Evolutionary conservation across 169 alveolate species (phyloP), one percentile per base, ranked within the genome.

Genomic region (Plasmodium coatneyi): DNA sequence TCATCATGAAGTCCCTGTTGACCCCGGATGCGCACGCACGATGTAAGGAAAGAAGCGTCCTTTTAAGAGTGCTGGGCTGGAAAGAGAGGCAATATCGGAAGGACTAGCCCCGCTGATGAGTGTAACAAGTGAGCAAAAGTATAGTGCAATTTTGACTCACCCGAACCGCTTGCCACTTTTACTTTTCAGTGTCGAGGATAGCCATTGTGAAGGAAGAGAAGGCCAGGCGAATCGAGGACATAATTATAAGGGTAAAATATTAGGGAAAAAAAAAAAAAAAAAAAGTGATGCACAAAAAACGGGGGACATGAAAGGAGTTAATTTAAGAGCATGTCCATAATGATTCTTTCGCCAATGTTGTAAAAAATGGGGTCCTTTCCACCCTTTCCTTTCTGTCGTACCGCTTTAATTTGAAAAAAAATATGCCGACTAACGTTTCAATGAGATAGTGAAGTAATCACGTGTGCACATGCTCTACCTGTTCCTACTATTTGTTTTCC

Each of bases 11-110:
- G 39, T 89, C 94, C 14, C 60, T 89, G 82, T 41, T 89, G 19
- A 89, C 94, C 25, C 94, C 94, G 22, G 94, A 89, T 30, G 94
- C 94, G n/a, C 89, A 89, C 28, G 94, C 89, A 16, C 36, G 94
- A 79, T 80, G 94, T 89, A 89, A 14, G 39, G 49, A 80, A 54
- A 9, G 36, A 32, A 36, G 43, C 7, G 83, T 76, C 16, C 60
- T 76, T 76, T n/a, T 36, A 76, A 41, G 60, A 25, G 60, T 30
- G 60, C 16, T 34, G 28, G 66, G 49, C 43, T 19, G 9, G 10
- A 12, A 81, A 54, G 70, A 54, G 70, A 25, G 70, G 39, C 41
- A 66, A 28, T 25, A 66, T 28, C n/a, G 76, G 76, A 66, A 66
- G 36, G 76, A 66, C n/a, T 66, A 66, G n/a, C 76, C 1, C 14